Percentiles rank a stretch among this genome's conserved stretches.
These are phyloP conservation scores for Ceratocystis huliohia DNA, from an alignment of 2,329 filamentous ascomycete species.

Conservation along the genomic window DNA sequence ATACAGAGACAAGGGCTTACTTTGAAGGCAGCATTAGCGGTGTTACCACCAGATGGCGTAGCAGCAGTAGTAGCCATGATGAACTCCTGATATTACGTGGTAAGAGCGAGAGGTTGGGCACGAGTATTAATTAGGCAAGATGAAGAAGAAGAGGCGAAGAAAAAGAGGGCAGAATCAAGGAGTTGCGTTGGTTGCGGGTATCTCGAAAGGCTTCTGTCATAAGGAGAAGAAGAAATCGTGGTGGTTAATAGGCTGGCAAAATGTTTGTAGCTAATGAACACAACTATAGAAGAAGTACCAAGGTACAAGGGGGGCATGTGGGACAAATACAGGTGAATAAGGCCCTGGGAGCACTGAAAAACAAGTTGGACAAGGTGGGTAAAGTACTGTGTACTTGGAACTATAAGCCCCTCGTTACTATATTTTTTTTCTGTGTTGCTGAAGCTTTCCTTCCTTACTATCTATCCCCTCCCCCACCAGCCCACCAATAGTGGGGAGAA, in stretches of 20 bases:
- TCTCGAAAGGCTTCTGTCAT: conserved; percentile 25
- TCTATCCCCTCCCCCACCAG: background rate
- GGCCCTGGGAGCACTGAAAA: too few species aligned
- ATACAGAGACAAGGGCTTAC: conserved; percentile 29
- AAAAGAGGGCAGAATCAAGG: background rate
- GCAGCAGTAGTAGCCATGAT: conserved; percentile 21
- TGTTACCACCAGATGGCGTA: conserved; percentile 27
- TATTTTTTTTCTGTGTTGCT: background rate
- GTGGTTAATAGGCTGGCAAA: conserved; percentile 5
- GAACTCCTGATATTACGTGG: background rate
- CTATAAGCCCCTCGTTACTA: too few species aligned
- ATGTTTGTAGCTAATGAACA: background rate
- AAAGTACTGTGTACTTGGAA: background rate
- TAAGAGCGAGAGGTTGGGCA: background rate
- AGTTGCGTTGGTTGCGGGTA: conserved; percentile 21
- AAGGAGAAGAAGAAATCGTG: conserved; percentile 18
- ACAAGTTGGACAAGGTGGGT: too few species aligned
- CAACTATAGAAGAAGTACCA: background rate
- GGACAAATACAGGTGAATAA: too few species aligned
- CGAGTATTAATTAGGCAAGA: background rate
- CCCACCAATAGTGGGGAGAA: background rate
- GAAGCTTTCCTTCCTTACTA: background rate
- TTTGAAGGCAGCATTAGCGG: conserved; percentile 44
- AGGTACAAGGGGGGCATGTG: background rate
- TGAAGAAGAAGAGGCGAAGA: conserved; percentile 5